phyloP scores from a whole-genome alignment of 345 rosid species.

The Populus ilicifolia region DNA sequence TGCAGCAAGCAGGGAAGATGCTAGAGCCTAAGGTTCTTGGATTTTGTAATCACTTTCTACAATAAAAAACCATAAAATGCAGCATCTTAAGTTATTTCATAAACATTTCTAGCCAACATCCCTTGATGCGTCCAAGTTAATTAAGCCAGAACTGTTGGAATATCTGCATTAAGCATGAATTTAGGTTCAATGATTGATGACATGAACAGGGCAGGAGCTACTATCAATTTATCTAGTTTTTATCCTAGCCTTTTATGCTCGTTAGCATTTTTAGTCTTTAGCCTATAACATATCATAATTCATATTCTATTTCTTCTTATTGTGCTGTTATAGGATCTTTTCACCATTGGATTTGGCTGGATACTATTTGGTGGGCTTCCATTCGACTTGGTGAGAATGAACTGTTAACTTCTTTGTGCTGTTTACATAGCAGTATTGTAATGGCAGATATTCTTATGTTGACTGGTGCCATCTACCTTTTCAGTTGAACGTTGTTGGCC shows the following conservation, averaged over 20 bases:
- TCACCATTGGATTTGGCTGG: conserved; percentile 28
- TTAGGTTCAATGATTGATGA: not conserved
- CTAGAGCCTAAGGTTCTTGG: not conserved
- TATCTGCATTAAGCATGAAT: not conserved
- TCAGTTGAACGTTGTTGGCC: conserved; percentile 54
- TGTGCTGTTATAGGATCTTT: conserved; percentile 14
- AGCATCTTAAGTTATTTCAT: not conserved
- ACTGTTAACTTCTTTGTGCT: not conserved
- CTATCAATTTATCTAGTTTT: not conserved
- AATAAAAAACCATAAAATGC: not conserved
- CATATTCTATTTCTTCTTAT: not conserved
- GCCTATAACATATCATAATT: not conserved
- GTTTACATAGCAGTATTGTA: not conserved
- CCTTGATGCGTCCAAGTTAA: not conserved
- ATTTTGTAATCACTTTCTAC: not conserved
- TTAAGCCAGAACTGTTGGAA: not conserved
- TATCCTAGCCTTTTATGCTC: not conserved
- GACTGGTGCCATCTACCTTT: not conserved
- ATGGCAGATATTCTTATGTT: not conserved
- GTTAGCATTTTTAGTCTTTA: not conserved
- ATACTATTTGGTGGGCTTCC: conserved; percentile 29
- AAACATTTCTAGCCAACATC: not conserved
- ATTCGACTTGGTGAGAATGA: conserved; percentile 19
- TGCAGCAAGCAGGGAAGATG: not conserved
- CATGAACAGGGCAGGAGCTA: not conserved